These are phyloP conservation scores for Pyracantha coccinea DNA, from an alignment of 331 rosid species.

Conservation along the genomic window DNA sequence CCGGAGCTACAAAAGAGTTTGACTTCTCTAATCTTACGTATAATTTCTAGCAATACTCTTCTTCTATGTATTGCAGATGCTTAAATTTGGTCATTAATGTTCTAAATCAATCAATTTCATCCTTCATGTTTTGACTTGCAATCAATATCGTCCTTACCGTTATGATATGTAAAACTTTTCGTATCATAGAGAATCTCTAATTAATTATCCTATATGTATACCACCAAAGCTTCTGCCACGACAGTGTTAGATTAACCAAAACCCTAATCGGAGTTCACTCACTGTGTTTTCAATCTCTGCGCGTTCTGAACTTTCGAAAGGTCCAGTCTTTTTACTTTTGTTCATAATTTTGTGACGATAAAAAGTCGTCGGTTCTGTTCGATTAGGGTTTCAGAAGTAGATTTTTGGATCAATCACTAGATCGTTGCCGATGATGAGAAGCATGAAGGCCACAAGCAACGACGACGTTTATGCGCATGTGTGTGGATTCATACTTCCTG, in stretches of 20 bases:
- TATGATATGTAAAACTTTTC: too few species aligned
- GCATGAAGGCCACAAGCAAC: constrained; percentile 42
- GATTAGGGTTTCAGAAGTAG: too few species aligned
- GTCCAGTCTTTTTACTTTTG: neutral
- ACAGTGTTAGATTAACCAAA: neutral
- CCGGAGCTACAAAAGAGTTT: too few species aligned
- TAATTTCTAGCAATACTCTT: too few species aligned
- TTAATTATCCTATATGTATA: neutral
- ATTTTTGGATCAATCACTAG: neutral
- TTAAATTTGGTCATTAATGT: too few species aligned
- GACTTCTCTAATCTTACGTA: too few species aligned
- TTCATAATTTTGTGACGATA: neutral
- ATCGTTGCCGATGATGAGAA: constrained; percentile 41
- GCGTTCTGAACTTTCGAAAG: neutral
- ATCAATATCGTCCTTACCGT: too few species aligned
- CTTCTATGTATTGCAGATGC: too few species aligned
- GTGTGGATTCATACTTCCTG: constrained; percentile 13
- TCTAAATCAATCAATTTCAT: too few species aligned
- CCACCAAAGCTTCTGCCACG: neutral
- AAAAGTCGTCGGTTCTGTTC: neutral
- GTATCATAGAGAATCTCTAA: too few species aligned
- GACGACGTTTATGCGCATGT: constrained; percentile 47
- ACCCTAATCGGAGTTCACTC: neutral
- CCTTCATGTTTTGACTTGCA: too few species aligned
- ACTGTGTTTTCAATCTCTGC: neutral